Evolutionary conservation across 441 rosid species (phyloP), one percentile per base, ranked within the genome.

Genomic region (Theobroma grandiflorum): DNA sequence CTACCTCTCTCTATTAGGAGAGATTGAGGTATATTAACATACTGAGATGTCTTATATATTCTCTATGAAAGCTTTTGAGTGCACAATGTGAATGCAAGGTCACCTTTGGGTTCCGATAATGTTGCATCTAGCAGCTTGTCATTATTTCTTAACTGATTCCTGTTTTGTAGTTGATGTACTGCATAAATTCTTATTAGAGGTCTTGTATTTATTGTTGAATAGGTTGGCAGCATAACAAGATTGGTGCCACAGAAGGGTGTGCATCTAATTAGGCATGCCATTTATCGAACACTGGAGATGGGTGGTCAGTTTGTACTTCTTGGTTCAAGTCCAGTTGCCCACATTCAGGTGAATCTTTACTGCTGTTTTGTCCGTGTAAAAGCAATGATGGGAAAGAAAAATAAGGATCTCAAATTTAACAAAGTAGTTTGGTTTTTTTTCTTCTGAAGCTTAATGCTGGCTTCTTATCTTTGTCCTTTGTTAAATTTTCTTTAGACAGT

Each of bases 171-270:
- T 57, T 3, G 33, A 78, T 43, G 69, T 67, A 75, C 38, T 8
- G 4, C 11, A 22, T 80, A 11, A 67, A 49, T 35, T 52, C 35
- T 67, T 53, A 62, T 18, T 64, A 59, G 55, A 16, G 7, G 22
- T 45, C 72, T 58, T 72, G 57, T 38, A 11, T 70, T 33, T 45
- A 49, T 61, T 20, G 20, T 75, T 58, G 42, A 78, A 58, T 80
- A 94, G 99, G 96, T 96, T 73, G 98, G 99, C 81, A 95, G 99
- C 90, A 90, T 96, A 77, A 93, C 99, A 82, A 90, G 99, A 85
- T 86, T 95, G 83, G 99, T 96, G 70, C 98, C 99, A 33, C 99
- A 96, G 76, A 96, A 96, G 87, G 98, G 98, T 42, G 94, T 95
- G 59, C 98, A 95, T 89, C 94, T 96, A 85, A 96, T 96, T 84